These are phyloP conservation scores for Sanghuangporus weigelae DNA, from an alignment of 1,284 basidiomycete genomes.

Conservation along the genomic window DNA sequence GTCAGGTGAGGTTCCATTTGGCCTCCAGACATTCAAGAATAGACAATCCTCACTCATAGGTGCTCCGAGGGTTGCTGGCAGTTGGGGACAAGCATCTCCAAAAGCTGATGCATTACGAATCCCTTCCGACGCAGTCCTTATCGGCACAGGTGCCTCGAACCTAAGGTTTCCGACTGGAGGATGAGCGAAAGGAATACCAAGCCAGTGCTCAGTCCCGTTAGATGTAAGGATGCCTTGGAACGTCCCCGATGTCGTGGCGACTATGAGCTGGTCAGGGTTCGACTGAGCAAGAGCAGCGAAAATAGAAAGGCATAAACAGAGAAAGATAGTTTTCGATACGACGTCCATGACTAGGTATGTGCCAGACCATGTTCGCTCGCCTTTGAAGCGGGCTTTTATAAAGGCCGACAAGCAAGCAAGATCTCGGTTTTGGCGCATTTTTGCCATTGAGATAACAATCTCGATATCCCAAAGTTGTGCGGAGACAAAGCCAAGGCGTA, in stretches of 20 bases:
- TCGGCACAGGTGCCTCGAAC: conserved; percentile 55
- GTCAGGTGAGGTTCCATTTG: conserved; percentile 28
- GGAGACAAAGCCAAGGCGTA: not conserved
- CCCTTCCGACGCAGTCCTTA: conserved; percentile 29
- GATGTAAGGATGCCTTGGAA: conserved; percentile 22
- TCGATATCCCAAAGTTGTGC: not conserved
- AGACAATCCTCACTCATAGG: conserved; percentile 51
- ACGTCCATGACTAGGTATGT: not conserved
- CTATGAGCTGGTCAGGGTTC: not conserved
- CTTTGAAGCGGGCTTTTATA: not conserved
- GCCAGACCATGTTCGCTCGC: not conserved
- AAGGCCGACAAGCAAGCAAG: not conserved
- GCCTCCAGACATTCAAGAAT: conserved; percentile 45
- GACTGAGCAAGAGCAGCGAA: not conserved
- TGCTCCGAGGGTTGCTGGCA: conserved; percentile 37
- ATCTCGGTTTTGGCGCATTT: not conserved
- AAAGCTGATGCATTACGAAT: conserved; percentile 44
- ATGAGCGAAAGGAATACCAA: conserved; percentile 65
- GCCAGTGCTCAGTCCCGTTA: conserved; percentile 46
- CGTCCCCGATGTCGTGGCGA: conserved; percentile 16
- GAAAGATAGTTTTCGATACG: not conserved
- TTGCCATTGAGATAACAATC: not conserved
- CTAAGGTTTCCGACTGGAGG: conserved; percentile 52
- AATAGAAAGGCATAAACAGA: too few relatives aligned
- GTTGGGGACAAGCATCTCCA: conserved; percentile 55